Percentiles rank a stretch among this genome's conserved stretches.
Conservation (phyloP, 768 basidiomycete genomes). For the Floccularia luteovirens region DNA sequence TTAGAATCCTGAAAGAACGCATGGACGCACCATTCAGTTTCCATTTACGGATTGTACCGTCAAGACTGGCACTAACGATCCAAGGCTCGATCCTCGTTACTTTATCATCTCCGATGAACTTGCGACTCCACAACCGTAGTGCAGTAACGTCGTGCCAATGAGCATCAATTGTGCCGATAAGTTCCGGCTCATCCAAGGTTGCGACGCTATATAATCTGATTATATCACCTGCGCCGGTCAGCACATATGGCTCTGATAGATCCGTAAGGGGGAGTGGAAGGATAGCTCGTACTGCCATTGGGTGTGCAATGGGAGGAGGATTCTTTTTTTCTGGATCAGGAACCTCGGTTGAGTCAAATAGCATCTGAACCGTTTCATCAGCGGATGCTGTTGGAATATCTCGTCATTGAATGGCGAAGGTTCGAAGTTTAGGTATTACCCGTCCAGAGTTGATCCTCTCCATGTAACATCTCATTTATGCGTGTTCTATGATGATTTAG, state of each 20-base stretch:
- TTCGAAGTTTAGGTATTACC: constrained; percentile 53
- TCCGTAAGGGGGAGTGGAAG: constrained; percentile 60
- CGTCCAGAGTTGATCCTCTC: constrained; percentile 80
- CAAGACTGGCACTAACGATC: constrained; percentile 79
- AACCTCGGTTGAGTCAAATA: constrained; percentile 26
- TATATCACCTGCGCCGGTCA: constrained; percentile 81
- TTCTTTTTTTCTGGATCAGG: constrained; percentile 19
- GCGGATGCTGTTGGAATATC: constrained; percentile 56
- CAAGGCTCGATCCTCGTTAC: constrained; percentile 60
- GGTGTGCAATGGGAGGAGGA: constrained; percentile 49
- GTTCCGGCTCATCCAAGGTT: constrained; percentile 54
- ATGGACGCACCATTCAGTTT: constrained; percentile 47
- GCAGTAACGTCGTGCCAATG: constrained; percentile 89
- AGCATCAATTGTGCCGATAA: constrained; percentile 70
- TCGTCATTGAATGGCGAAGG: neutral
- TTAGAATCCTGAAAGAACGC: neutral
- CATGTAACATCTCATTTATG: constrained; percentile 65
- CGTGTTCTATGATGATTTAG: constrained; percentile 73
- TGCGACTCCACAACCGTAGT: constrained; percentile 65
- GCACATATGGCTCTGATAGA: constrained; percentile 62
- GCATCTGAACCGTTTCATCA: constrained; percentile 76
- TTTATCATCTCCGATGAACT: constrained; percentile 32
- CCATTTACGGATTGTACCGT: constrained; percentile 87
- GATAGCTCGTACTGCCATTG: constrained; percentile 61
- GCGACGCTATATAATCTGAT: constrained; percentile 80